phyloP scores from a whole-genome alignment of 805 yeast genomes.

The Monosporozyma yasuniensis region DNA sequence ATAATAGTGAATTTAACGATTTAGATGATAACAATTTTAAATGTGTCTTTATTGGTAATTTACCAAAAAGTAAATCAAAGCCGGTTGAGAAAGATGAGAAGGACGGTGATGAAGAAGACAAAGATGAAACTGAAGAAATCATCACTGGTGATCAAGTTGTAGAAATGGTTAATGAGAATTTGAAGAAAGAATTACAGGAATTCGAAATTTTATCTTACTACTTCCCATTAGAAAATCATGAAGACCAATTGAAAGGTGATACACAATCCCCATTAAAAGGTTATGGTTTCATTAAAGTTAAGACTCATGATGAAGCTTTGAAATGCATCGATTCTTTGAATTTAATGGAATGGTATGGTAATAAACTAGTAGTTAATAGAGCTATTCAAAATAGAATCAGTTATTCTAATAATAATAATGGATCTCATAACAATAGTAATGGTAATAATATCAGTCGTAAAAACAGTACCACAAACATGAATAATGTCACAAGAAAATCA shows the following conservation, averaged over 20 bases:
- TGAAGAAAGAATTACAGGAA: slow-evolving; percentile 36
- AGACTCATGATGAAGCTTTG: slow-evolving; percentile 40
- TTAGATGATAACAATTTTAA: slow-evolving; percentile 39
- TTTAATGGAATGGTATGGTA: slow-evolving; percentile 32
- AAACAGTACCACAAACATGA: background rate
- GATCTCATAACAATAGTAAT: background rate
- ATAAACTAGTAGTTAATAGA: slow-evolving; percentile 29
- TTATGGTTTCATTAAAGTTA: slow-evolving; percentile 48
- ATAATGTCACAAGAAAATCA: background rate
- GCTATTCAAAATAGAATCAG: slow-evolving; percentile 29
- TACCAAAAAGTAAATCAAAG: slow-evolving; percentile 32
- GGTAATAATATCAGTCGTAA: background rate
- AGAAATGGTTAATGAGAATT: slow-evolving; percentile 35
- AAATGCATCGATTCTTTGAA: slow-evolving; percentile 42
- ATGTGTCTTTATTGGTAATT: slow-evolving; percentile 45
- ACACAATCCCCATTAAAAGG: slow-evolving; percentile 24
- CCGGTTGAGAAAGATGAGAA: too few relatives aligned
- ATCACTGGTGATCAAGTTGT: slow-evolving; percentile 26
- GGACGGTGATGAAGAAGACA: slow-evolving; percentile 27
- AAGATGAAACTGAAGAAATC: slow-evolving; percentile 22
- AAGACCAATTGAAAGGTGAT: background rate
- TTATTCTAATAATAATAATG: background rate
- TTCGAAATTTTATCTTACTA: slow-evolving; percentile 22
- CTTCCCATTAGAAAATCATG: slow-evolving; percentile 21
- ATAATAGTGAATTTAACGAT: background rate